Evolutionary conservation across 2,329 filamentous ascomycete species (phyloP), one percentile per base, ranked within the genome.

Genomic region (Ophiostoma pallidulum): DNA sequence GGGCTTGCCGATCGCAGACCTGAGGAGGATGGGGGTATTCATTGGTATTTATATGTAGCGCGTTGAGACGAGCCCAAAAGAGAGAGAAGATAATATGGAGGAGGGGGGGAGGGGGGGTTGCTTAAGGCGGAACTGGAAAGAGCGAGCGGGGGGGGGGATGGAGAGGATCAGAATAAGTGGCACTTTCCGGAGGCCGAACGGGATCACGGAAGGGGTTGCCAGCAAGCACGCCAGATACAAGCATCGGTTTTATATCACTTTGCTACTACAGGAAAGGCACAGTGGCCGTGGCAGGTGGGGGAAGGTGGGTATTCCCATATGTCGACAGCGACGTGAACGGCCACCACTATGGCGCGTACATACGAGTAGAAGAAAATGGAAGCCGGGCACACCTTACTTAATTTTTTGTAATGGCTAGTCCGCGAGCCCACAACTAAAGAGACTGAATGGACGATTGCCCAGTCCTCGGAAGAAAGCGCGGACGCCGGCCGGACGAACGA

Each of bases 41-140:
- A 50, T 51, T 26, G 39, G 19, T 38, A 47, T 46, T 43, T 47
- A 40, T 36, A 18, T 28, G 19, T 13, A 35, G 18, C 12, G 13
- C 10, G 12, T 22, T 35, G 45, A 24, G 16, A 29, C 19, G 36
- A 18, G 26, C 33, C 33, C 13, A 22, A 19, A 24, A 9, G 14
- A 16, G n/a, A 22, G 32, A 36, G 36, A 28, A 28, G 19, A 19
- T n/a, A 26, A 40, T 29, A 35, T 18, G 20, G 20, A 20, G 24
- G 28, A 29, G 31, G 16, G n/a, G 40, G 35, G n/a, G 19, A 39
- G 22, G 22, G 16, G 12, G 26, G n/a, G 31, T 13, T 18, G 41
- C 8, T 20, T n/a, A 32, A 29, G 29, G 19, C 14, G 20, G 14
- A 14, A 16, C 7, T 4, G 19, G 42, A 26, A 6, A 18, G 19